A percentile compares a stretch with the other conserved stretches of the same genome.
Conservation (phyloP, 176 grass and related monocot genomes). For the Ananas comosus region DNA sequence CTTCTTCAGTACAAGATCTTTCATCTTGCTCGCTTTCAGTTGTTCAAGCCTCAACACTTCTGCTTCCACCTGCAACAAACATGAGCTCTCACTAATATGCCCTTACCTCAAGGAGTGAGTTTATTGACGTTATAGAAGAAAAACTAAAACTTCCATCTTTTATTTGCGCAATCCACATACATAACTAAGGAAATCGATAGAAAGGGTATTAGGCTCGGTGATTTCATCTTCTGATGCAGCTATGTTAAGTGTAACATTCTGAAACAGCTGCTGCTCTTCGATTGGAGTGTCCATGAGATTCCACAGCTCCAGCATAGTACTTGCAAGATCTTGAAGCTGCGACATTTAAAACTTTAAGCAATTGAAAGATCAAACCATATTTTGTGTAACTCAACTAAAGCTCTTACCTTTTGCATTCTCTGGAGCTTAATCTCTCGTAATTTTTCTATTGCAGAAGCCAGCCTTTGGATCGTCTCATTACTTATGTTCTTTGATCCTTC, state of each 20-base stretch:
- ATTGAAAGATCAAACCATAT: not conserved
- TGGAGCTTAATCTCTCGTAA: constrained; percentile 25
- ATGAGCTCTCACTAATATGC: constrained; percentile 13
- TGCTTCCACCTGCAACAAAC: constrained; percentile 53
- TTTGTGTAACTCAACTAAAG: not conserved
- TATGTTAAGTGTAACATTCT: constrained; percentile 65
- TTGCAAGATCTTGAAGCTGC: constrained; percentile 85
- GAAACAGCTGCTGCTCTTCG: constrained; percentile 84
- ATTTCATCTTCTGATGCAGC: constrained; percentile 75
- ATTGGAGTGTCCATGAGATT: constrained; percentile 86
- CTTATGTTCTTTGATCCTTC: constrained; percentile 73
- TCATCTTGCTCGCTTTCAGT: constrained; percentile 79
- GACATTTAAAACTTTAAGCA: not conserved
- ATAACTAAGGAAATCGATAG: constrained; percentile 48
- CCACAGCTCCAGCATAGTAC: constrained; percentile 77
- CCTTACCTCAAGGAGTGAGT: not conserved
- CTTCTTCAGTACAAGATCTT: constrained; percentile 80
- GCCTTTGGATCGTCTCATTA: constrained; percentile 68
- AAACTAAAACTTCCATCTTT: constrained; percentile 1
- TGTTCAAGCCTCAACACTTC: constrained; percentile 82
- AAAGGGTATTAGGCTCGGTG: constrained; percentile 62
- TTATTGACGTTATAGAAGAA: constrained; percentile 1
- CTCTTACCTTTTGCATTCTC: not conserved
- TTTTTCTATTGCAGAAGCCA: constrained; percentile 68
- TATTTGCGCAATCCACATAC: constrained; percentile 24